Evolutionary conservation across 768 basidiomycete genomes (phyloP).

Genomic region (Termitomyces sp.): DNA sequence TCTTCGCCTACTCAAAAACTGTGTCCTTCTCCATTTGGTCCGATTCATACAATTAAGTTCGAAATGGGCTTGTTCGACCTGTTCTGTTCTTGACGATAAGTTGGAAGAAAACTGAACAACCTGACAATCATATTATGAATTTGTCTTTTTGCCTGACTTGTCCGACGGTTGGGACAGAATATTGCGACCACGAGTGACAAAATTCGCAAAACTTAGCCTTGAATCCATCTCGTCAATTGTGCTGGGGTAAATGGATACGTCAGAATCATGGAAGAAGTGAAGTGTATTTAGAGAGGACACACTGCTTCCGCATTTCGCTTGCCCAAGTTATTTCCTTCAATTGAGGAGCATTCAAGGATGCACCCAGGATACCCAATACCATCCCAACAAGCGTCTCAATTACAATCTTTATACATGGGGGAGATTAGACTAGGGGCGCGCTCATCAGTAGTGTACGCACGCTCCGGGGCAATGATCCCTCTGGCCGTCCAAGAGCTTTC

Average conservation of each 20-base stretch:
- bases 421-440: neutral
- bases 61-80: neutral
- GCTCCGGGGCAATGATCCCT: slow-evolving; percentile 61
- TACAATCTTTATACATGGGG: slow-evolving; percentile 46
- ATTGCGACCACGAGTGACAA: slow-evolving; percentile 55
- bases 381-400: slow-evolving; percentile 64
- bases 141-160: neutral
- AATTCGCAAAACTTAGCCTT: slow-evolving; percentile 58
- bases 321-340: slow-evolving; percentile 86
- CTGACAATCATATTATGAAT: neutral
- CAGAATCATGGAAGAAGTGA: slow-evolving; percentile 1
- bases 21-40: slow-evolving; percentile 2
- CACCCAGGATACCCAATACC: slow-evolving; percentile 68
- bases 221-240: slow-evolving; percentile 78
- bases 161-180: slow-evolving; percentile 28
- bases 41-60: neutral
- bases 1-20: neutral
- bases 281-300: slow-evolving; percentile 21
- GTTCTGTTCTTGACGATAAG: neutral
- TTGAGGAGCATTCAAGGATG: slow-evolving; percentile 62
- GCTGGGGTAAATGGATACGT: slow-evolving; percentile 31
- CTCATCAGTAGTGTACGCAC: slow-evolving; percentile 33
- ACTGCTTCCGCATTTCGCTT: slow-evolving; percentile 86
- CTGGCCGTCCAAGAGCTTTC: slow-evolving; percentile 72
- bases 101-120: neutral